phyloP scores from a whole-genome alignment of 768 basidiomycete species.

The Epithele typhae region DNA sequence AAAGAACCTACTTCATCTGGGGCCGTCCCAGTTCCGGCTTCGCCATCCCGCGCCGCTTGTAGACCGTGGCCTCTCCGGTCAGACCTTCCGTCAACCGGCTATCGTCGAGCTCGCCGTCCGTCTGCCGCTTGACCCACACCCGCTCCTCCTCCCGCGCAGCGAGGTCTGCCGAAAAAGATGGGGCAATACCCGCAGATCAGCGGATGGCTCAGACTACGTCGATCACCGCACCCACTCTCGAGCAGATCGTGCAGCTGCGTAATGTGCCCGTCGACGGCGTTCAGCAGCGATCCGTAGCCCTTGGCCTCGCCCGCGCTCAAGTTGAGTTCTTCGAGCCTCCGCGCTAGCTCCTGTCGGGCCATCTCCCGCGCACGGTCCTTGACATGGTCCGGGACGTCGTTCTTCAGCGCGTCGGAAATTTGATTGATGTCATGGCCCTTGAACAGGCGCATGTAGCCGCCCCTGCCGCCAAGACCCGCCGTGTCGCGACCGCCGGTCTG shows the following conservation, averaged over 20 bases:
- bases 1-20: conserved; percentile 51
- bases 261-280: conserved; percentile 57
- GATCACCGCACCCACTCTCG: conserved; percentile 41
- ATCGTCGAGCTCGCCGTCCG: conserved; percentile 67
- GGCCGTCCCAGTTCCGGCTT: conserved; percentile 65
- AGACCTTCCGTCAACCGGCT: conserved; percentile 61
- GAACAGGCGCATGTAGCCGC: conserved; percentile 61
- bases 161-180: too few relatives aligned
- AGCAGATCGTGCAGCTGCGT: conserved; percentile 54
- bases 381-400: conserved; percentile 55
- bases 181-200: neutral
- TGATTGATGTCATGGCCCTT: conserved; percentile 64
- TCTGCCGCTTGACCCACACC: conserved; percentile 68
- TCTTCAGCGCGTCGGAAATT: conserved; percentile 52
- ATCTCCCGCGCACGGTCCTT: conserved; percentile 62
- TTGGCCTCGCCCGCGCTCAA: conserved; percentile 54
- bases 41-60: conserved; percentile 67
- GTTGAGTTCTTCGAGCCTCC: conserved; percentile 58
- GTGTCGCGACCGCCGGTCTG: conserved; percentile 65
- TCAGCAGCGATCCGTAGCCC: conserved; percentile 48
- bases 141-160: conserved; percentile 67
- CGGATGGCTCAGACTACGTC: neutral
- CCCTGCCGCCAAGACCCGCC: conserved; percentile 62
- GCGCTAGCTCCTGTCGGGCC: conserved; percentile 58
- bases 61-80: conserved; percentile 65